phyloP scores from a whole-genome alignment of 345 rosid genomes.

The Abelmoschus esculentus region DNA sequence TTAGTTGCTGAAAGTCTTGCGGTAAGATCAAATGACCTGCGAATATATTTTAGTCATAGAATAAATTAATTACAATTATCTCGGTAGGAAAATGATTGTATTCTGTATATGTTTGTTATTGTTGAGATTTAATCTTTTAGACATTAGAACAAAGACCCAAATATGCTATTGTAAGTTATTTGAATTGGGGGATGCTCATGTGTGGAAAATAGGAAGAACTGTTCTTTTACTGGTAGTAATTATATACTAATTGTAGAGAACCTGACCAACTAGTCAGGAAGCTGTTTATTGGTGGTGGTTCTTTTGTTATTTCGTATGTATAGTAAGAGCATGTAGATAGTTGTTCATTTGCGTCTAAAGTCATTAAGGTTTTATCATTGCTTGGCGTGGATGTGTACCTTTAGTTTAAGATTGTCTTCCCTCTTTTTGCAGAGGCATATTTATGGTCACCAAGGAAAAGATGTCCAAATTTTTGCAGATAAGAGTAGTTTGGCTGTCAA shows the following conservation, averaged over 20 bases:
- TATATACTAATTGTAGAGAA: background rate
- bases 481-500: conserved; percentile 76
- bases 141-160: background rate
- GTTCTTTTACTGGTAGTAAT: background rate
- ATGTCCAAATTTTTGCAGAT: conserved; percentile 65
- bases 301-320: background rate
- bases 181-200: background rate
- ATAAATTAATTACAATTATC: too few relatives aligned
- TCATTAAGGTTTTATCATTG: background rate
- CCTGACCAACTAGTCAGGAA: background rate
- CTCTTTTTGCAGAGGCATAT: conserved; percentile 64
- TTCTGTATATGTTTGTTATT: background rate
- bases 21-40: conserved; percentile 37
- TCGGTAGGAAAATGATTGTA: background rate
- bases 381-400: background rate
- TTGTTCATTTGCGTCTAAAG: background rate
- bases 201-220: background rate
- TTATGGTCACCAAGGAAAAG: conserved; percentile 77
- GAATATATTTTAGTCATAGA: background rate
- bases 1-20: conserved; percentile 91
- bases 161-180: too few relatives aligned
- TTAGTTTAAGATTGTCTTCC: background rate
- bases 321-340: background rate
- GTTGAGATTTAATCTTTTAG: background rate
- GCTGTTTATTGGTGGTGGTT: background rate